Conservation (phyloP, 2,329 filamentous ascomycete species). For the Periconia digitata region DNA sequence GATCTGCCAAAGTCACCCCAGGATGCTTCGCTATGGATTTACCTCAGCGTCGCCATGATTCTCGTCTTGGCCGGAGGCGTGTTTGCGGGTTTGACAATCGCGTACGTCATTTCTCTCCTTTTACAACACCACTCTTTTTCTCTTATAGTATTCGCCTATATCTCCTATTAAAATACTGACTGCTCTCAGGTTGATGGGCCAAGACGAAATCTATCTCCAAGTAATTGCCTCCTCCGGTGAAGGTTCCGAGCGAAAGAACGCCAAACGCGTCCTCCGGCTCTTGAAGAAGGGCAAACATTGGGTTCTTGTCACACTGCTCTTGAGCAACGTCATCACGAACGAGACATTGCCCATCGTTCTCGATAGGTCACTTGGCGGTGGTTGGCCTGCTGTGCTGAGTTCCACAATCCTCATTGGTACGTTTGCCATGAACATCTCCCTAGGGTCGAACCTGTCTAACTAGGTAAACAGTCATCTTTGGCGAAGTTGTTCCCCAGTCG, state of each 20-base stretch:
- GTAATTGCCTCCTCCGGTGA: slow-evolving; percentile 85
- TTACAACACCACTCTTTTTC: neutral
- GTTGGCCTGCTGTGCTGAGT: slow-evolving; percentile 89
- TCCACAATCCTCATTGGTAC: slow-evolving; percentile 92
- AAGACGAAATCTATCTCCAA: slow-evolving; percentile 95
- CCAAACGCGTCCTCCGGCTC: slow-evolving; percentile 75
- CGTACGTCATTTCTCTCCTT: slow-evolving; percentile 54
- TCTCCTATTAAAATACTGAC: too few species aligned
- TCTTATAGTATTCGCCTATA: too few species aligned
- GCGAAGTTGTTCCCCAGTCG: slow-evolving; percentile 93
- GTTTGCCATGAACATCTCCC: slow-evolving; percentile 23
- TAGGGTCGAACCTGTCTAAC: slow-evolving; percentile 2
- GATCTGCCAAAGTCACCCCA: slow-evolving; percentile 42
- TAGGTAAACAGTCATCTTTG: slow-evolving; percentile 82
- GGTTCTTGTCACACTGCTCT: slow-evolving; percentile 90
- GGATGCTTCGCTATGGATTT: slow-evolving; percentile 74
- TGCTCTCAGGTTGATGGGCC: slow-evolving; percentile 61
- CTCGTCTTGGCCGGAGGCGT: slow-evolving; percentile 87
- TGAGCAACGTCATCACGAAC: slow-evolving; percentile 98
- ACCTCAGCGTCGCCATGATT: slow-evolving; percentile 74
- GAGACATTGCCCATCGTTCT: slow-evolving; percentile 90
- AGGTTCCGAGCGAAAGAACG: slow-evolving; percentile 83
- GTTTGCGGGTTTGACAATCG: slow-evolving; percentile 92
- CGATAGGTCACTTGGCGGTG: slow-evolving; percentile 89
- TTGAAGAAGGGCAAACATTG: slow-evolving; percentile 92